Percentiles rank a stretch among this genome's conserved stretches.
phyloP scores from a whole-genome alignment of 768 basidiomycete genomes.

The Amanita pallidorosea region DNA sequence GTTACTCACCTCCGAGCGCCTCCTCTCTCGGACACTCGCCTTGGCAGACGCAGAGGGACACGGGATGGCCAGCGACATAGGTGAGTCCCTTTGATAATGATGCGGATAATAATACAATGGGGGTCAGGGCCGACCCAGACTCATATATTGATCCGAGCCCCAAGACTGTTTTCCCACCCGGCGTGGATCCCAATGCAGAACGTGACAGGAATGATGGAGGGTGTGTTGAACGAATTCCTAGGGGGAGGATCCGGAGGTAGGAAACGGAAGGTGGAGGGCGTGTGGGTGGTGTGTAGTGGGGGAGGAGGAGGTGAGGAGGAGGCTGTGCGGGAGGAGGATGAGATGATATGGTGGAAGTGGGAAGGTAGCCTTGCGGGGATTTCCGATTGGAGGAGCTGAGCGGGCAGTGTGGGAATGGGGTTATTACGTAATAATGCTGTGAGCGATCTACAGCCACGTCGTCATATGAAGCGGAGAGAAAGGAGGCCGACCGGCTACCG shows the following conservation, averaged over 20 bases:
- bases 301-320: conserved; percentile 16
- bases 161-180: conserved; percentile 20
- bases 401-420: too few species aligned
- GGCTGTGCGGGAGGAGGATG: conserved; percentile 27
- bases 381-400: conserved; percentile 30
- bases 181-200: conserved; percentile 17
- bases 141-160: conserved; percentile 11
- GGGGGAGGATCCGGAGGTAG: conserved; percentile 10
- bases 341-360: conserved; percentile 62
- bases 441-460: too few species aligned
- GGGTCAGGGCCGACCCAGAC: conserved; percentile 20
- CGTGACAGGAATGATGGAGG: conserved; percentile 17
- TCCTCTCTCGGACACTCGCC: conserved; percentile 22
- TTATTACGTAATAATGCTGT: too few species aligned
- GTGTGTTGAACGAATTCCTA: conserved; percentile 26
- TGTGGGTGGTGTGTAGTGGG: conserved; percentile 24
- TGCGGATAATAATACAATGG: not conserved
- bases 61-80: conserved; percentile 19
- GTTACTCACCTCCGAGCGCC: conserved; percentile 20
- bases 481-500: too few species aligned
- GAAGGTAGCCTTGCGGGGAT: conserved; percentile 45
- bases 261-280: conserved; percentile 30
- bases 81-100: conserved; percentile 11
- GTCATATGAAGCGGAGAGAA: too few species aligned
- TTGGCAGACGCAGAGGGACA: conserved; percentile 17